These are phyloP conservation scores for Phanerochaete carnosa DNA, from an alignment of 768 basidiomycete genomes.

Conservation along the genomic window DNA sequence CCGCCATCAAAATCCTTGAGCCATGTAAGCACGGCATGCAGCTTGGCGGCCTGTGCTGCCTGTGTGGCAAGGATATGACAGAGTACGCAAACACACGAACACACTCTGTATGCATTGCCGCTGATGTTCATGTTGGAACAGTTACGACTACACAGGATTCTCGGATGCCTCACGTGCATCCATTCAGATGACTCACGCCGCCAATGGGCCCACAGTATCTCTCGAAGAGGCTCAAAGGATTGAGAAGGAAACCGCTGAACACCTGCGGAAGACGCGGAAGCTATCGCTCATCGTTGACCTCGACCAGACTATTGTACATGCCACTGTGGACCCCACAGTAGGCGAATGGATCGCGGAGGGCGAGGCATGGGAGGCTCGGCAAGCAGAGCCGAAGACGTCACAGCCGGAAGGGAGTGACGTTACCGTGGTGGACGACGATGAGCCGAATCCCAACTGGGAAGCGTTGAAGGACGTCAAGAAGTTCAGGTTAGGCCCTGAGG, in stretches of 20 bases:
- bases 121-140: constrained; percentile 18
- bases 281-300: constrained; percentile 97
- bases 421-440: constrained; percentile 37
- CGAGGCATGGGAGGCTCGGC: constrained; percentile 68
- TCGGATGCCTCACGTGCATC: constrained; percentile 83
- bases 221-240: constrained; percentile 89
- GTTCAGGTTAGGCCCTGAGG: constrained; percentile 85
- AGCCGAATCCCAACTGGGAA: constrained; percentile 90
- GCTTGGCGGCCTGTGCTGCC: constrained; percentile 84
- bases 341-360: constrained; percentile 95
- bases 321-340: constrained; percentile 97
- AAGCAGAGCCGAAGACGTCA: constrained; percentile 27
- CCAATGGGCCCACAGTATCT: constrained; percentile 88
- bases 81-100: constrained; percentile 49
- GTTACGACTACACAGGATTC: constrained; percentile 85
- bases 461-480: constrained; percentile 87
- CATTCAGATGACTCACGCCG: constrained; percentile 93
- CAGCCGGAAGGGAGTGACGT: not conserved
- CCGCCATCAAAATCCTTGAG: constrained; percentile 70
- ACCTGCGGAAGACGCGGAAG: constrained; percentile 70
- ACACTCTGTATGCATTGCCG: constrained; percentile 2
- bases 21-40: constrained; percentile 98
- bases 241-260: constrained; percentile 77
- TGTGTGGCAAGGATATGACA: constrained; percentile 96
- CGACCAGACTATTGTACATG: constrained; percentile 98